Evolutionary conservation across 768 basidiomycete genomes (phyloP).

Genomic region (Rhodotorula paludigena): DNA sequence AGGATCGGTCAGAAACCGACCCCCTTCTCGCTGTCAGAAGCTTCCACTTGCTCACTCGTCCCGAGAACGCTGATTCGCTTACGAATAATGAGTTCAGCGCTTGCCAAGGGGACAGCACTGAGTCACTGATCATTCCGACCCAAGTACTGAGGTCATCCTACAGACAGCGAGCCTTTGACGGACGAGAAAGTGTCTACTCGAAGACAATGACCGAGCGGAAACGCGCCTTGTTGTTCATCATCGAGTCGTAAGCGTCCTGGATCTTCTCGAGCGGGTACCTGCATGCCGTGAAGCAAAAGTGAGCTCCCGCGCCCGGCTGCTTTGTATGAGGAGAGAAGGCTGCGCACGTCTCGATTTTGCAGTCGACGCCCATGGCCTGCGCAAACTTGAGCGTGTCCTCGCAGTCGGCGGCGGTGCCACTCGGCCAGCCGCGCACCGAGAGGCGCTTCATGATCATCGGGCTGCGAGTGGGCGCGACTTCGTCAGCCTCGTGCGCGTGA

Average conservation of each 20-base stretch:
- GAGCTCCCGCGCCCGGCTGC: background rate
- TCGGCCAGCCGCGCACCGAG: slow-evolving; percentile 36
- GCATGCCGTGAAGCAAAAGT: slow-evolving; percentile 19
- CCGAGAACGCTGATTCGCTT: too few relatives aligned
- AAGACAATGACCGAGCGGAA: background rate
- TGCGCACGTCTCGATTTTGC: slow-evolving; percentile 23
- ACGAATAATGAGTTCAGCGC: too few relatives aligned
- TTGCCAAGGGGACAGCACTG: too few relatives aligned
- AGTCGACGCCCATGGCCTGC: slow-evolving; percentile 28
- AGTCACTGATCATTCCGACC: too few relatives aligned
- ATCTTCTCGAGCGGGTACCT: slow-evolving; percentile 34
- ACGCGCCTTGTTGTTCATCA: slow-evolving; percentile 36
- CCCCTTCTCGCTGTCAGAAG: too few relatives aligned
- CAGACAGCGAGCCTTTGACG: too few relatives aligned
- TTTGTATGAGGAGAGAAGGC: background rate
- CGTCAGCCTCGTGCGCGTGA: background rate
- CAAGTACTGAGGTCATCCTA: too few relatives aligned
- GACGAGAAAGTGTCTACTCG: too few relatives aligned
- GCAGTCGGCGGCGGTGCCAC: slow-evolving; percentile 10
- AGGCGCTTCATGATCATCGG: slow-evolving; percentile 40
- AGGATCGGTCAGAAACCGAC: too few relatives aligned
- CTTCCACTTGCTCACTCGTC: too few relatives aligned
- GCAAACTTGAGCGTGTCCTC: slow-evolving; percentile 39
- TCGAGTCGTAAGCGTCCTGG: slow-evolving; percentile 34
- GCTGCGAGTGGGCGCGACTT: background rate